Evolutionary conservation across 768 basidiomycete species (phyloP), one percentile per base, ranked within the genome.

Genomic region (Tricholoma sp.): DNA sequence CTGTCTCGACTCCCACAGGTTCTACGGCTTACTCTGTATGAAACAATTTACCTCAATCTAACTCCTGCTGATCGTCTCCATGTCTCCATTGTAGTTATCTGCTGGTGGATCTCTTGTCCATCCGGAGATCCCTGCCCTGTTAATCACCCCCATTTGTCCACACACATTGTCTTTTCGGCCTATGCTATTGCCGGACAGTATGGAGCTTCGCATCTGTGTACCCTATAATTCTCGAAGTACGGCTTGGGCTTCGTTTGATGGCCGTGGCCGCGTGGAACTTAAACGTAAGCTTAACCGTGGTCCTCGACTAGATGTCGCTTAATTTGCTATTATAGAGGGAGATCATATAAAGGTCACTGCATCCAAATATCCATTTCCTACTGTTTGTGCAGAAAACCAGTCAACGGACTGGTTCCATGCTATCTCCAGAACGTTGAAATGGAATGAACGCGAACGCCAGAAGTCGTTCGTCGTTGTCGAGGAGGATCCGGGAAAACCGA

Each of bases 401-500:
- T 97, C 94, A 17, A 92, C 91, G 2, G 97, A 99, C 67, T 99
- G 97, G 97, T 98, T 99, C 84, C 86, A 93, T 59, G 83, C 96
- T 4, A 98, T 99, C 60, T 92, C 93, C 34, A 83, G 97, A 20
- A 99, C 96, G 8, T 78, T 99, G 50, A 96, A 98, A 70, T 98
- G 97, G 97, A 99, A 99, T 74, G 96, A 99, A 71, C 85, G 96
- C 20, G 94, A 98, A 72, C 84, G 97, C 47, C 97, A 99, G 68
- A 99, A 98, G 69, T 97, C 94, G 6, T 98, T 98, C 62, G 97
- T 98, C 42, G 91, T 99, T 17, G 93, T 99, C 20, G 97, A 98
- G 65, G 94, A 97, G 65, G 85, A 82, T 32, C 84, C 87, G 0
- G 65, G 73, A 13, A 81, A 81, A 61, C 66, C 60, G 6, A 67